Conservation (phyloP, 73 alveolate genomes). For the Tetrahymena thermophila region DNA sequence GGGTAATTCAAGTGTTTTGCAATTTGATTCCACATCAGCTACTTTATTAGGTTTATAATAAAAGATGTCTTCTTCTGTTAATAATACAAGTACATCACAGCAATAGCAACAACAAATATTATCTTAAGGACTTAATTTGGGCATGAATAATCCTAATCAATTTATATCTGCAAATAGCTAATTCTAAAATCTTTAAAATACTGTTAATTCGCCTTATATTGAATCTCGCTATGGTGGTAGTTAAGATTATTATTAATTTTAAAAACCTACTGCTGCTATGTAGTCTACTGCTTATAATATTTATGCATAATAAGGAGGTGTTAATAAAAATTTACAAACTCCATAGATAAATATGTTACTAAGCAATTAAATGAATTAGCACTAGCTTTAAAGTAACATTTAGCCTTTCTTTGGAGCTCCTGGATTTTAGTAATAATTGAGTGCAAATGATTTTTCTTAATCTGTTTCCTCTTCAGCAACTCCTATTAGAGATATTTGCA, state of each 20-base stretch:
- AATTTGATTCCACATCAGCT: neutral
- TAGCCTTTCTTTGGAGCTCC: neutral
- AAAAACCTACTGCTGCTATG: neutral
- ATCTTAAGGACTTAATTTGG: neutral
- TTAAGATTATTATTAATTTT: neutral
- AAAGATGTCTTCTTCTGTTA: neutral
- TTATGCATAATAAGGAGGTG: neutral
- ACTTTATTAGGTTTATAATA: neutral
- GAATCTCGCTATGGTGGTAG: neutral
- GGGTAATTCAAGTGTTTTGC: neutral
- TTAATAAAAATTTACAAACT: neutral
- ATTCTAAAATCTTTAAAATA: neutral
- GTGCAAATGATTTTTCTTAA: neutral
- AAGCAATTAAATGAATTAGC: neutral
- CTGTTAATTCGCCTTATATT: neutral
- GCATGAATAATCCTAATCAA: neutral
- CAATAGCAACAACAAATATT: neutral
- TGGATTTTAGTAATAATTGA: neutral
- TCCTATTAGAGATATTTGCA: slow-evolving; percentile 56
- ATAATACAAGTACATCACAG: neutral
- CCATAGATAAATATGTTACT: neutral
- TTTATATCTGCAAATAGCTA: neutral
- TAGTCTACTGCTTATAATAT: neutral
- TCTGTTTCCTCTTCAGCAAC: slow-evolving; percentile 3
- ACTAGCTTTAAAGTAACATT: neutral